Conservation (phyloP, 2,329 filamentous ascomycete species). For the Pyricularia pennisetigena region DNA sequence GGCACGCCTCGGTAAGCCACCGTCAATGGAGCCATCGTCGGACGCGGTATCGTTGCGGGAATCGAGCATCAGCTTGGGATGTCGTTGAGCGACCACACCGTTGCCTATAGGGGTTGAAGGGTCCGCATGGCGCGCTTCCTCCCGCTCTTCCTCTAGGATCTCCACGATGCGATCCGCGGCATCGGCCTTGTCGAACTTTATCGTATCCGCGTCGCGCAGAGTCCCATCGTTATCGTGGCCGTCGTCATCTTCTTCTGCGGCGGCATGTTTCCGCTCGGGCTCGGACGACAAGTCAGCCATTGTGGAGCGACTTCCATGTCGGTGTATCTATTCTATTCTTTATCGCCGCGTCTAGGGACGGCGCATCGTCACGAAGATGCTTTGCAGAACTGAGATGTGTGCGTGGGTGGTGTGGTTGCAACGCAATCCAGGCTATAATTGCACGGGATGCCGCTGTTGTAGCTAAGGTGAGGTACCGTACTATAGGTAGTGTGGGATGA, state of each 20-base stretch:
- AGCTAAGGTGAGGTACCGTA: neutral
- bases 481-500: neutral
- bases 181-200: conserved; percentile 23
- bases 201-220: conserved; percentile 32
- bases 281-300: conserved; percentile 31
- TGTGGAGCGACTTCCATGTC: conserved; percentile 18
- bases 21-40: conserved; percentile 44
- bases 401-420: neutral
- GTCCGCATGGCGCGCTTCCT: conserved; percentile 14
- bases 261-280: conserved; percentile 22
- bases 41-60: conserved; percentile 34
- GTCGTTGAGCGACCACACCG: conserved; percentile 29
- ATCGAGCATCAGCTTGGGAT: conserved; percentile 31
- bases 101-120: conserved; percentile 17
- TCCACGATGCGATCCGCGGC: conserved; percentile 23
- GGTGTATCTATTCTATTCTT: neutral
- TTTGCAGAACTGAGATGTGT: neutral
- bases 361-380: neutral
- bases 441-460: neutral
- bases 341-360: neutral
- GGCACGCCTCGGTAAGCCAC: conserved; percentile 36
- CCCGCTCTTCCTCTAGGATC: conserved; percentile 23
- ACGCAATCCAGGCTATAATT: neutral
- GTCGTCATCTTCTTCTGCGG: conserved; percentile 1
- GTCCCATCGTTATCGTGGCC: conserved; percentile 21